These are phyloP conservation scores for Aspergillus sp. DNA, from an alignment of 2,329 filamentous ascomycete species.

Conservation along the genomic window DNA sequence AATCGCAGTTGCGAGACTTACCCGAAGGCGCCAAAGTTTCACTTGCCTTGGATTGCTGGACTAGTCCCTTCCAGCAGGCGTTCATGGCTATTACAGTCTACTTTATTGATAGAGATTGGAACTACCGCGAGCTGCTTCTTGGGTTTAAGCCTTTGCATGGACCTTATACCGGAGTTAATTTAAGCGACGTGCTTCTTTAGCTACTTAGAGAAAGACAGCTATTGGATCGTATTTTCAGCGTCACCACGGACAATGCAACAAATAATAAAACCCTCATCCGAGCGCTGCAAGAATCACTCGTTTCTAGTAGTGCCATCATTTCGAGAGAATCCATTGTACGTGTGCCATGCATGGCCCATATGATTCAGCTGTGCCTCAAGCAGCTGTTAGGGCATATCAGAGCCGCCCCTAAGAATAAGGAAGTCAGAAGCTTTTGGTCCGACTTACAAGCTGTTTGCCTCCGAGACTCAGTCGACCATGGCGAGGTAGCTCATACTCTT, in stretches of 20 bases:
- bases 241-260: background rate
- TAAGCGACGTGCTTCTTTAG: background rate
- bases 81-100: conserved; percentile 3
- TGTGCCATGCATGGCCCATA: background rate
- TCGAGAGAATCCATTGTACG: background rate
- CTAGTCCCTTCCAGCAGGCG: background rate
- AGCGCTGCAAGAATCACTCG: background rate
- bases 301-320: background rate
- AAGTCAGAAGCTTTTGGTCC: background rate
- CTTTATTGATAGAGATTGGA: background rate
- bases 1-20: background rate
- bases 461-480: background rate
- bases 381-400: background rate
- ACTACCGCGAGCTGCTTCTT: conserved; percentile 1
- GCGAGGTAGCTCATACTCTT: background rate
- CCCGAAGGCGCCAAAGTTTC: background rate
- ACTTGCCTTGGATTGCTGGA: background rate
- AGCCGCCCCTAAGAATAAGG: background rate
- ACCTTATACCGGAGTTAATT: background rate
- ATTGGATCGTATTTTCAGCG: background rate
- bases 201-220: background rate
- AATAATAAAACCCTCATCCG: background rate
- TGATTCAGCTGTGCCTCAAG: conserved; percentile 1
- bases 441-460: background rate
- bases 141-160: background rate